Conservation (phyloP, 139 green algal species). For the Auxenochlorella pyrenoidosa region DNA sequence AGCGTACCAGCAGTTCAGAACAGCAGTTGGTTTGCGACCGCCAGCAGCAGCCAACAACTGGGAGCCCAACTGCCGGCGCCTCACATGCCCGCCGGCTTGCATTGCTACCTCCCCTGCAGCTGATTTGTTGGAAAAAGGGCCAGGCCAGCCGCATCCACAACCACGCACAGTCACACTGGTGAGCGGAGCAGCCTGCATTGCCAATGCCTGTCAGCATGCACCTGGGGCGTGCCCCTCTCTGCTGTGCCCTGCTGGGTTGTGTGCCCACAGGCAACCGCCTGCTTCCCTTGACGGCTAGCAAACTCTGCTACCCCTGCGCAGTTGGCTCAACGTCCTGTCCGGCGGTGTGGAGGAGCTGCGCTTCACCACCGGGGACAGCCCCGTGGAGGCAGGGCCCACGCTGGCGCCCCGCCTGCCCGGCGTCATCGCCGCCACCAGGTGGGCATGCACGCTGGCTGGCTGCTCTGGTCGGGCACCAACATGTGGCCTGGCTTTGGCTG, state of each 20-base stretch:
- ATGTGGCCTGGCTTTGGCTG: too few species aligned
- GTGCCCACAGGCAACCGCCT: too few species aligned
- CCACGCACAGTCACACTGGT: slow-evolving; percentile 24
- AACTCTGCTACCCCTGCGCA: not conserved
- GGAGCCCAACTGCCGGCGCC: not conserved
- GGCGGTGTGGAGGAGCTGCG: slow-evolving; percentile 48
- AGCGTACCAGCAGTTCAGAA: too few species aligned
- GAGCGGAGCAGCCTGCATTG: too few species aligned
- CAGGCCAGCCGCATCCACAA: slow-evolving; percentile 55
- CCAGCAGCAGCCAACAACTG: not conserved
- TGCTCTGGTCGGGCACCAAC: too few species aligned
- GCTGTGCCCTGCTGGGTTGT: too few species aligned
- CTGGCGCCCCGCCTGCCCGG: slow-evolving; percentile 29
- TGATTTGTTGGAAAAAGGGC: slow-evolving; percentile 53
- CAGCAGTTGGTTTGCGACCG: not conserved
- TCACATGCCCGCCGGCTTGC: not conserved
- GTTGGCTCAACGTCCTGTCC: slow-evolving; percentile 21
- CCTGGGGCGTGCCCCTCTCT: too few species aligned
- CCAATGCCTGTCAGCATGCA: too few species aligned
- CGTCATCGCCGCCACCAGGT: slow-evolving; percentile 11
- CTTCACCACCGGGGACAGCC: not conserved
- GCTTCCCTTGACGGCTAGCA: slow-evolving; percentile 8
- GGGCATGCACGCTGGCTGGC: not conserved
- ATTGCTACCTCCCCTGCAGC: not conserved
- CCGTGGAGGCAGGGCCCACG: not conserved